Evolutionary conservation across 1,284 basidiomycete species (phyloP), one percentile per base, ranked within the genome.

Genomic region (Earliella scabrosa): DNA sequence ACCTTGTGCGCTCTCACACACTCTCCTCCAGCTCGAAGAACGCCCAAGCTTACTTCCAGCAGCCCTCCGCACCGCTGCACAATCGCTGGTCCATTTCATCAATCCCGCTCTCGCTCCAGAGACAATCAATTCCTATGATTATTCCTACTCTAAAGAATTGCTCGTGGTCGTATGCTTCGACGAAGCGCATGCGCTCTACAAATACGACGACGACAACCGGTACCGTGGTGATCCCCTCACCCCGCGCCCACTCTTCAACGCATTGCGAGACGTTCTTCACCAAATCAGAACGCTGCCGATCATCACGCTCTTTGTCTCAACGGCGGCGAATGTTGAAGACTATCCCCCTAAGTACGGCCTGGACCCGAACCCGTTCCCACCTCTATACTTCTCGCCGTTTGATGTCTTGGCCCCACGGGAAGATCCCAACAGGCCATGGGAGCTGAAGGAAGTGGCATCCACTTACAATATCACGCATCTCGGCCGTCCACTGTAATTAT

Each of bases 381-480:
- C 53, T 16, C 38, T 55, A 20, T 21, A 14, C 8, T 36, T 14
- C 35, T 9, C 35, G n/a, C 16, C 35, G 14, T 26, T 53, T 23
- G 46, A 44, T 24, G 16, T 45, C 27, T 31, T 45, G 18, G 39
- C 39, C 13, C 31, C 26, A 41, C 40, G 48, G 27, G 27, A 45
- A 23, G 35, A 29, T 31, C 29, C 29, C 13, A 13, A 44, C 27
- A 41, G 26, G 35, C 27, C 46, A 26, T 57, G 38, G 41, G 53
- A 40, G 8, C 41, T 60, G 46, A 36, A 34, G 23, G 18, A 43
- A 24, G 50, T 60, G 9, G 50, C 69, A 52, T 47, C 36, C 3
- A 54, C 56, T 43, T 63, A 69, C 29, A 49, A 66, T 16, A 68
- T 72, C 36, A 66, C 66, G 67, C 39, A 66, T 61, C 53, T 59